phyloP scores from a whole-genome alignment of 148 eudicot genomes.

The Talinum fruticosum region DNA sequence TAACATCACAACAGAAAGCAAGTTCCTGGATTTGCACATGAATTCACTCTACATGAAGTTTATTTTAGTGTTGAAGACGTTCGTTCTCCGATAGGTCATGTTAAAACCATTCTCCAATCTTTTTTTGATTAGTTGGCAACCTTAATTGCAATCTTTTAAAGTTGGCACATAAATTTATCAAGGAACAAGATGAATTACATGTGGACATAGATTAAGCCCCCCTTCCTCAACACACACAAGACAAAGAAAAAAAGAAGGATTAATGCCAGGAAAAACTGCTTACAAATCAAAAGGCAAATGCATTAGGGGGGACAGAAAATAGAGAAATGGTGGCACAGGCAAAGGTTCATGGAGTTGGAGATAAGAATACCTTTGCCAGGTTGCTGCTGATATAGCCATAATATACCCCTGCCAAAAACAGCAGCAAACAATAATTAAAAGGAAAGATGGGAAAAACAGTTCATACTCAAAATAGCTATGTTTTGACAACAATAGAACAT shows the following conservation, averaged over 20 bases:
- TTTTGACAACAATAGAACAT: not conserved
- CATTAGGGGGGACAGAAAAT: not conserved
- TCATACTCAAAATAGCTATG: not conserved
- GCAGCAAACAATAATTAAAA: slow-evolving; percentile 23
- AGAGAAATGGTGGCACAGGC: not conserved
- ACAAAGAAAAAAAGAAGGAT: not conserved
- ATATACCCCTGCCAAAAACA: slow-evolving; percentile 53
- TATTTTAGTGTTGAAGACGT: not conserved
- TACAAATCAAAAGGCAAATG: not conserved
- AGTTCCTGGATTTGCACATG: no score
- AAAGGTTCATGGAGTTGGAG: not conserved
- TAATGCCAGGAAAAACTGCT: not conserved
- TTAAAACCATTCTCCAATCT: not conserved
- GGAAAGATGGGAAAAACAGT: not conserved
- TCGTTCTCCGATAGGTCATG: not conserved
- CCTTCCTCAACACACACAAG: not conserved
- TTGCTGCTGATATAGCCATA: slow-evolving; percentile 63
- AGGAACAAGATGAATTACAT: not conserved
- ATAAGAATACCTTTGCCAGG: slow-evolving; percentile 66
- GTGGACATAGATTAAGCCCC: no score
- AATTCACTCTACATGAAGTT: not conserved
- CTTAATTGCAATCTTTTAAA: not conserved
- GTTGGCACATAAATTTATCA: not conserved
- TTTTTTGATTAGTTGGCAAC: no score
- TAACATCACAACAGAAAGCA: slow-evolving; percentile 1